phyloP scores from a whole-genome alignment of 148 eudicot species.

The Chenopodium album region DNA sequence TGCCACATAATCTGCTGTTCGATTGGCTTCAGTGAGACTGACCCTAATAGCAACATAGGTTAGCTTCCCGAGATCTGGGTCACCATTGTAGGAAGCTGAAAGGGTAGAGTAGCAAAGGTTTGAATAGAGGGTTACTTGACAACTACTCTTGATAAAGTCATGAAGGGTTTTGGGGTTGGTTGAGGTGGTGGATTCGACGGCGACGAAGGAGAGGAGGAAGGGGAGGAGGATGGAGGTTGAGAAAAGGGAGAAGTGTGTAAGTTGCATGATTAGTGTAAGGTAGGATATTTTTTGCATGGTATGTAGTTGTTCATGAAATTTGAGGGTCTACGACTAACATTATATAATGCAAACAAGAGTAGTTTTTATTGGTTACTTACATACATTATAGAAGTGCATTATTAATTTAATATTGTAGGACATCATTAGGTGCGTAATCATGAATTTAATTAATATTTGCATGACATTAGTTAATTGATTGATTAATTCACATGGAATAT shows the following conservation, averaged over 20 bases:
- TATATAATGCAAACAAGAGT: background rate
- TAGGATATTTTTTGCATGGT: background rate
- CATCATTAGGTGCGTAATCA: background rate
- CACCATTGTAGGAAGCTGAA: slow-evolving; percentile 29
- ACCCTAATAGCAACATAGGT: slow-evolving; percentile 32
- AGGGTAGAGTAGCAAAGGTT: slow-evolving; percentile 38
- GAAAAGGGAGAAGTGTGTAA: slow-evolving; percentile 3
- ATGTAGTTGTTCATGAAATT: background rate
- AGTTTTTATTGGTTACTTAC: background rate
- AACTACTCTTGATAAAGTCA: slow-evolving; percentile 21
- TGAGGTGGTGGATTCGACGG: background rate
- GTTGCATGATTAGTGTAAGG: background rate
- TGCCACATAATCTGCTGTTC: slow-evolving; percentile 13
- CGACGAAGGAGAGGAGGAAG: background rate
- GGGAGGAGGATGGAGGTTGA: background rate
- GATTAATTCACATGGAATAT: background rate
- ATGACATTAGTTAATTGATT: background rate
- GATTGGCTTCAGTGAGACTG: slow-evolving; percentile 22
- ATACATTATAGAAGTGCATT: too few relatives aligned
- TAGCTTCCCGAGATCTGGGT: slow-evolving; percentile 29
- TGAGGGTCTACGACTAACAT: background rate
- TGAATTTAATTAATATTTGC: background rate
- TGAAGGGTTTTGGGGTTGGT: background rate
- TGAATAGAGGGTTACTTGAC: slow-evolving; percentile 42
- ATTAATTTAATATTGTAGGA: background rate